A percentile compares a stretch with the other conserved stretches of the same genome.
Evolutionary conservation across 192 early-diverging fungal species (phyloP).

Genomic region (Entomortierella lignicola): DNA sequence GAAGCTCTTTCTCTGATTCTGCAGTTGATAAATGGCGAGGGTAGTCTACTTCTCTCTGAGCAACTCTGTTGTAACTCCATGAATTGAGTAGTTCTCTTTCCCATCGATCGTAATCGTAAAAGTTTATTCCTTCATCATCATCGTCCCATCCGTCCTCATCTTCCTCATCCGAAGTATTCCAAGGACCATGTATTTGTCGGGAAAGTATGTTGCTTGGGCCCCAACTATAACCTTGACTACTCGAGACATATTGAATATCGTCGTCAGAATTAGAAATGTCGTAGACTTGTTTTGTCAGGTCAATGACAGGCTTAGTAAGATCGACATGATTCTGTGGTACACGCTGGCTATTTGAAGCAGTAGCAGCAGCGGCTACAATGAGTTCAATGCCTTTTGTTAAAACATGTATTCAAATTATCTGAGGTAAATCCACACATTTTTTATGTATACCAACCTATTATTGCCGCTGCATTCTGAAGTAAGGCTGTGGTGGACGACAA

Average conservation of each 20-base stretch:
- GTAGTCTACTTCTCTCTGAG: not conserved
- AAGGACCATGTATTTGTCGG: not conserved
- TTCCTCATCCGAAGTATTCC: not conserved
- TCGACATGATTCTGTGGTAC: conserved; percentile 2
- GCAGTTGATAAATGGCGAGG: conserved; percentile 8
- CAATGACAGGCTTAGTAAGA: conserved; percentile 24
- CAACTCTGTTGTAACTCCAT: not conserved
- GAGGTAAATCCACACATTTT: too few species aligned
- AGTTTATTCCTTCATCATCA: conserved; percentile 1
- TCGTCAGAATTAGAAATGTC: conserved; percentile 39
- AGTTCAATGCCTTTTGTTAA: too few species aligned
- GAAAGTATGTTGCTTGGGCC: not conserved
- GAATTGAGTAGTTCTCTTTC: not conserved
- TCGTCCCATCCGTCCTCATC: not conserved
- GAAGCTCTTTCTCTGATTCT: conserved; percentile 50
- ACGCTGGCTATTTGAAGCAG: too few species aligned
- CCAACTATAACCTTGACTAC: not conserved
- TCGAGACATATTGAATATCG: not conserved
- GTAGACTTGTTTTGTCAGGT: conserved; percentile 31
- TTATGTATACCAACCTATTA: not conserved
- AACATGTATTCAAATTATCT: too few species aligned
- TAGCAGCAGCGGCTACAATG: too few species aligned
- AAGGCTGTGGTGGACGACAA: too few species aligned
- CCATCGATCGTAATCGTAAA: not conserved
- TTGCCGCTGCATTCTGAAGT: not conserved